Conservation (phyloP, 2,329 filamentous ascomycete genomes). For the Colletotrichum sp. region DNA sequence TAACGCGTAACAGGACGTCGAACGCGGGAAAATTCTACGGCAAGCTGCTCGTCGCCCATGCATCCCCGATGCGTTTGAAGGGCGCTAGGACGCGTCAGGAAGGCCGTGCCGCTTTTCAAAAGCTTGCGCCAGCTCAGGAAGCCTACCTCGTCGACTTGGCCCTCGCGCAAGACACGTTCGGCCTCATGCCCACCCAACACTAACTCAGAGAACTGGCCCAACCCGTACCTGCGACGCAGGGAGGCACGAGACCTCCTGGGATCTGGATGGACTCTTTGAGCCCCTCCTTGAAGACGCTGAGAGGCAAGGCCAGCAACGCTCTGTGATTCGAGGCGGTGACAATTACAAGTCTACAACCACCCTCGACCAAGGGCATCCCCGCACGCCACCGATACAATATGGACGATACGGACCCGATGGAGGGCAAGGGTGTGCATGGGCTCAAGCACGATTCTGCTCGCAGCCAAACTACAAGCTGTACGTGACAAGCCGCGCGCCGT, state of each 20-base stretch:
- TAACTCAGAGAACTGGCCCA: not conserved
- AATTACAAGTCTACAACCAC: not conserved
- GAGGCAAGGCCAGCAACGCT: not conserved
- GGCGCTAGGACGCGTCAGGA: not conserved
- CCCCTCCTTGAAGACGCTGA: not conserved
- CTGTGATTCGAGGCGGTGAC: not conserved
- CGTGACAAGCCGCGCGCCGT: not conserved
- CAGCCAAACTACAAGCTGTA: not conserved
- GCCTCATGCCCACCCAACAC: not conserved
- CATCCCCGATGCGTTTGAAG: not conserved
- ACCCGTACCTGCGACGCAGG: not conserved
- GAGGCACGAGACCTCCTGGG: not conserved
- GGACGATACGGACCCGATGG: not conserved
- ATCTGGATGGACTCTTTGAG: not conserved
- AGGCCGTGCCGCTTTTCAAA: too few relatives aligned
- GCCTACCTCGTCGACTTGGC: too few relatives aligned
- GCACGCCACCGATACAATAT: not conserved
- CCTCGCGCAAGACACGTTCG: not conserved
- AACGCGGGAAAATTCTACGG: not conserved
- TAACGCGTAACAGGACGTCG: not conserved
- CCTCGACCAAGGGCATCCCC: not conserved
- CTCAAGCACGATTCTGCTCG: not conserved
- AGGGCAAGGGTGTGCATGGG: not conserved
- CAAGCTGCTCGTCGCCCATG: not conserved
- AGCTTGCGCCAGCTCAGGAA: too few relatives aligned